phyloP scores from a whole-genome alignment of 1,284 basidiomycete species.

The Meripilus lineatus region DNA sequence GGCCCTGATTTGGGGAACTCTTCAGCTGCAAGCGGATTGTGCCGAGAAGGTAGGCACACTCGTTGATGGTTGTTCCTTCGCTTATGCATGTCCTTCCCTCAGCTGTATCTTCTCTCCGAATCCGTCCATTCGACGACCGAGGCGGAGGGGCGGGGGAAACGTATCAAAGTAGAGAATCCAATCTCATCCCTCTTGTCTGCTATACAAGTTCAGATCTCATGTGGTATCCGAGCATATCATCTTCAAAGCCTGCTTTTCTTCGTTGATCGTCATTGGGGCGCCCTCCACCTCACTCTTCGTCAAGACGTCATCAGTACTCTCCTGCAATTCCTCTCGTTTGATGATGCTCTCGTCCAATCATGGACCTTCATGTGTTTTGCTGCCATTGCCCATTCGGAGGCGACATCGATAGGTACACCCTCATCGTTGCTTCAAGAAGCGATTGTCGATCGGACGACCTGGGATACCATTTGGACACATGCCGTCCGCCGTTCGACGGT shows the following conservation, averaged over 20 bases:
- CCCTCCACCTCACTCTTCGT: slow-evolving; percentile 54
- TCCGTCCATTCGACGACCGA: slow-evolving; percentile 39
- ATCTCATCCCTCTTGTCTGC: slow-evolving; percentile 52
- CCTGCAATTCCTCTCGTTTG: slow-evolving; percentile 55
- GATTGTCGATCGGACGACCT: slow-evolving; percentile 32
- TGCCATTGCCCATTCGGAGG: slow-evolving; percentile 50
- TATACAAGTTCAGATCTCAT: slow-evolving; percentile 33
- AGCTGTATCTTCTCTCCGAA: slow-evolving; percentile 64
- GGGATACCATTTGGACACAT: slow-evolving; percentile 80
- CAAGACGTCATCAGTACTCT: slow-evolving; percentile 51
- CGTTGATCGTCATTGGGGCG: slow-evolving; percentile 68
- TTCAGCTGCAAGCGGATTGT: slow-evolving; percentile 85
- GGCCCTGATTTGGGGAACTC: slow-evolving; percentile 74
- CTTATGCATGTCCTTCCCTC: slow-evolving; percentile 7
- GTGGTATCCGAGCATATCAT: slow-evolving; percentile 43
- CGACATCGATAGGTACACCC: slow-evolving; percentile 12
- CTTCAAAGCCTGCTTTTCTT: slow-evolving; percentile 85
- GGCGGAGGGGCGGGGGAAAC: slow-evolving; percentile 37
- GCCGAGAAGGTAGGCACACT: slow-evolving; percentile 39
- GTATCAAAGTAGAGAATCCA: slow-evolving; percentile 51
- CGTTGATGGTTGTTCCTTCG: not conserved
- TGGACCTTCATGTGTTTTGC: slow-evolving; percentile 83
- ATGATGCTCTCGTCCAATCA: slow-evolving; percentile 64
- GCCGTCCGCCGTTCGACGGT: slow-evolving; percentile 70
- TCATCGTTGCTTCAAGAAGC: no score